phyloP scores from a whole-genome alignment of 2,329 filamentous ascomycete species.

The Zymoseptoria brevis region DNA sequence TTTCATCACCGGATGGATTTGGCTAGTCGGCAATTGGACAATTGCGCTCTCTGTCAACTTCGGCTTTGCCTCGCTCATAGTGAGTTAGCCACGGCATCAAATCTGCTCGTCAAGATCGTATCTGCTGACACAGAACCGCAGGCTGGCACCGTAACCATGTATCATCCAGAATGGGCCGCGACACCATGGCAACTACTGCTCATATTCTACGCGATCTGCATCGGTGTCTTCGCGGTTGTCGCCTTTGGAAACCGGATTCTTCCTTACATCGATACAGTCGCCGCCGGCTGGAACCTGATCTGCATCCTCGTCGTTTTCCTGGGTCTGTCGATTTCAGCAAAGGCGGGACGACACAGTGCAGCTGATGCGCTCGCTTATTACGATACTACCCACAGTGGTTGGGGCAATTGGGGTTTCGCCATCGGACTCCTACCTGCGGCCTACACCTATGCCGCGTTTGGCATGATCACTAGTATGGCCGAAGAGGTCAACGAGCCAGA shows the following conservation, averaged over 20 bases:
- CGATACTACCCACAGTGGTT: constrained; percentile 48
- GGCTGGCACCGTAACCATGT: constrained; percentile 41
- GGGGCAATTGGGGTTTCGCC: constrained; percentile 53
- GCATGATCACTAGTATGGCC: constrained; percentile 43
- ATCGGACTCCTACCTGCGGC: constrained; percentile 49
- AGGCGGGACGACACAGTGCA: constrained; percentile 44
- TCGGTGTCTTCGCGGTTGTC: constrained; percentile 57
- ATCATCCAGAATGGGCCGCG: constrained; percentile 45
- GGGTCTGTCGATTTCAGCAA: constrained; percentile 47
- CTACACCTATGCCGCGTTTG: constrained; percentile 40
- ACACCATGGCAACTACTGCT: constrained; percentile 59
- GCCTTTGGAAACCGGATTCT: constrained; percentile 59
- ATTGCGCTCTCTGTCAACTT: constrained; percentile 73
- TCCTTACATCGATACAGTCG: constrained; percentile 52
- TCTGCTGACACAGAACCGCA: constrained; percentile 22
- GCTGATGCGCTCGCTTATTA: constrained; percentile 50
- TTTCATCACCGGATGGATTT: constrained; percentile 60
- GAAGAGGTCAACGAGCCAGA: constrained; percentile 5
- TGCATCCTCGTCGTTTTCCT: constrained; percentile 50
- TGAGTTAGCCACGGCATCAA: not conserved
- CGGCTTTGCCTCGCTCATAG: constrained; percentile 49
- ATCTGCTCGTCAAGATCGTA: not conserved
- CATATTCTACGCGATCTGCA: constrained; percentile 61
- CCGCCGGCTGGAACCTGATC: constrained; percentile 48
- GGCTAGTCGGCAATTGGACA: constrained; percentile 70